Conservation (phyloP, 495 filamentous ascomycete genomes). For the Evansstolkia leycettana region DNA sequence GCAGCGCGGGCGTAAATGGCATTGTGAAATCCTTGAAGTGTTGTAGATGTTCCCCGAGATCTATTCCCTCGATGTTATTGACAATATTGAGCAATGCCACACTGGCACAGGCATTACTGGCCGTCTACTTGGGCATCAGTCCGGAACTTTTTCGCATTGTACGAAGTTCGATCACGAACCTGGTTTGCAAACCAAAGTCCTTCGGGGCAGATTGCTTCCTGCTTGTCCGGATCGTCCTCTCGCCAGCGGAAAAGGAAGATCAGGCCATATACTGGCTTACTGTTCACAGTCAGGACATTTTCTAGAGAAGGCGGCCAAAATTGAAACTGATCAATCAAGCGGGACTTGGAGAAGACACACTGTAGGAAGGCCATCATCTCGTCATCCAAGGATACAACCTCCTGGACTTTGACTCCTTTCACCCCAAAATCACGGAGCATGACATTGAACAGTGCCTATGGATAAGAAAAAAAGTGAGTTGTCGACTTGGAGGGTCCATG, state of each 20-base stretch:
- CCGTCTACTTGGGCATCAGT: slow-evolving; percentile 50
- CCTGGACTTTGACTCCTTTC: slow-evolving; percentile 58
- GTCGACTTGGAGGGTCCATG: background rate
- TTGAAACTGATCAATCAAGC: background rate
- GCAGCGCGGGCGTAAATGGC: slow-evolving; percentile 53
- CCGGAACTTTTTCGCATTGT: too few species aligned
- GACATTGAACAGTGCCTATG: slow-evolving; percentile 70
- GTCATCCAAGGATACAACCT: slow-evolving; percentile 65
- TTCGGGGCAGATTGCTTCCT: slow-evolving; percentile 48
- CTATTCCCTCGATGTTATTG: slow-evolving; percentile 59
- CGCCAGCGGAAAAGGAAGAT: slow-evolving; percentile 73
- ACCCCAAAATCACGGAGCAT: slow-evolving; percentile 73
- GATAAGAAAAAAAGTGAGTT: background rate
- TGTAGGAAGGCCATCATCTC: slow-evolving; percentile 52
- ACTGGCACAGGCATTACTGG: slow-evolving; percentile 74
- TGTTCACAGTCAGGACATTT: slow-evolving; percentile 14
- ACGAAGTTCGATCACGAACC: slow-evolving; percentile 28
- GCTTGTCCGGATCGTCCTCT: slow-evolving; percentile 43
- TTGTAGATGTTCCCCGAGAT: slow-evolving; percentile 53
- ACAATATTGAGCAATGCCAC: slow-evolving; percentile 83
- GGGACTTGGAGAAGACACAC: slow-evolving; percentile 23
- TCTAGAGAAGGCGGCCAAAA: background rate
- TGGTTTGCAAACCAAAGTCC: slow-evolving; percentile 94
- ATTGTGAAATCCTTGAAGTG: slow-evolving; percentile 61
- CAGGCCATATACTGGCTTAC: slow-evolving; percentile 65